Evolutionary conservation across 2,329 filamentous ascomycete species (phyloP), one percentile per base, ranked within the genome.

Genomic region (Thelonectria discophora): DNA sequence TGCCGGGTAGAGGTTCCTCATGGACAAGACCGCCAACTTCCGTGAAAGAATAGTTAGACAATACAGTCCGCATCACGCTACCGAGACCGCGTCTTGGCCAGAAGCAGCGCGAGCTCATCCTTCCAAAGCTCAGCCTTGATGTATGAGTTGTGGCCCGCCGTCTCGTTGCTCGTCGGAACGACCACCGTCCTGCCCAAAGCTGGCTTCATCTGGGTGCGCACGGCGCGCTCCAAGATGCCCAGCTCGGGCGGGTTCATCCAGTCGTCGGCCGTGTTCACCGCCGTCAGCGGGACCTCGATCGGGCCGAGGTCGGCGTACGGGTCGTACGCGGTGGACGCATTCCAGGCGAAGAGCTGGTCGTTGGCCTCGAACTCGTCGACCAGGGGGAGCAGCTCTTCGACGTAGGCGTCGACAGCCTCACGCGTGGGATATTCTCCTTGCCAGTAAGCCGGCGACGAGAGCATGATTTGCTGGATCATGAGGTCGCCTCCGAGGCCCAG

Each of bases 41-140:
- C 15, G 34, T 13, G 6, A 37, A 37, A 37, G 10, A 13, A 37
- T 37, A 30, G 5, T 7, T 13, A 37, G 34, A 15, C 34, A 13
- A 37, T 13, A 15, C 34, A 37, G 34, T 13, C 34, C 3, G 11
- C 34, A 55, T 52, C 49, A 40, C 1, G 42, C 34, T 50, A 2
- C 9, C 30, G 18, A 37, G 15, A 65, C 65, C 62, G 65, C 65
- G 62, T 65, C 62, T 65, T 65, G 58, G 37, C 13, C 0, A 65
- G 17, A 0, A 65, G 37, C 10, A 55, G 45, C 34, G 55, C 30
- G 11, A 66, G 46, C 20, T 65, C 64, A 5, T 47, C 37, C 5
- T 66, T 66, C 64, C 64, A 66, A 10, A 66, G 45, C 1, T 50
- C 32, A 3, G 64, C 60, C 45, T 47, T 52, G 17, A 66, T 64